phyloP scores from a whole-genome alignment of 495 filamentous ascomycete species.

The Aspergillus diversus region DNA sequence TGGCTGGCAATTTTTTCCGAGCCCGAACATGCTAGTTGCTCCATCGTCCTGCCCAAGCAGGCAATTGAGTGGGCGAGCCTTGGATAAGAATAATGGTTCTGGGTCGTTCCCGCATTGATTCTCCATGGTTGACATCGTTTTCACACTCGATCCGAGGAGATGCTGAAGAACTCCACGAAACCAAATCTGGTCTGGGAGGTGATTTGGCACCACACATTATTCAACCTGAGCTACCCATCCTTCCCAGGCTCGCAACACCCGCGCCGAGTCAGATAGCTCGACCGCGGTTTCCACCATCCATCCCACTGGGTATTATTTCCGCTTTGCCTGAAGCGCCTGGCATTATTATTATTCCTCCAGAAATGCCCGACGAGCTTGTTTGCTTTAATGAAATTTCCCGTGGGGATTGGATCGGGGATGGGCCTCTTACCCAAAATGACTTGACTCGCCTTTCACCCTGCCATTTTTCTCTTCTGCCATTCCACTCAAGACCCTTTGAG shows the following conservation, averaged over 20 bases:
- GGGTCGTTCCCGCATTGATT: background rate
- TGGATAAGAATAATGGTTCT: background rate
- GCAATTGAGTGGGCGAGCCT: too few species aligned
- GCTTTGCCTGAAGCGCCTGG: background rate
- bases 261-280: slow-evolving; percentile 11
- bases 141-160: background rate
- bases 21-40: slow-evolving; percentile 1
- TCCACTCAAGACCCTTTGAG: background rate
- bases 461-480: background rate
- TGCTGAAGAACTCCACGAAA: background rate
- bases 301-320: slow-evolving; percentile 2
- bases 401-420: slow-evolving; percentile 3
- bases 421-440: slow-evolving; percentile 11
- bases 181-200: too few species aligned
- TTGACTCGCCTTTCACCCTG: slow-evolving; percentile 6
- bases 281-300: slow-evolving; percentile 3
- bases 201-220: background rate
- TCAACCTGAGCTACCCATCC: background rate
- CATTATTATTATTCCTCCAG: background rate
- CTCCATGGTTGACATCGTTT: background rate
- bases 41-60: too few species aligned
- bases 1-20: slow-evolving; percentile 28
- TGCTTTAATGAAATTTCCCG: background rate
- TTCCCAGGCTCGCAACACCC: background rate
- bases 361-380: background rate